Conservation (phyloP, 306 rosid species). For the Quercus bicolor region DNA sequence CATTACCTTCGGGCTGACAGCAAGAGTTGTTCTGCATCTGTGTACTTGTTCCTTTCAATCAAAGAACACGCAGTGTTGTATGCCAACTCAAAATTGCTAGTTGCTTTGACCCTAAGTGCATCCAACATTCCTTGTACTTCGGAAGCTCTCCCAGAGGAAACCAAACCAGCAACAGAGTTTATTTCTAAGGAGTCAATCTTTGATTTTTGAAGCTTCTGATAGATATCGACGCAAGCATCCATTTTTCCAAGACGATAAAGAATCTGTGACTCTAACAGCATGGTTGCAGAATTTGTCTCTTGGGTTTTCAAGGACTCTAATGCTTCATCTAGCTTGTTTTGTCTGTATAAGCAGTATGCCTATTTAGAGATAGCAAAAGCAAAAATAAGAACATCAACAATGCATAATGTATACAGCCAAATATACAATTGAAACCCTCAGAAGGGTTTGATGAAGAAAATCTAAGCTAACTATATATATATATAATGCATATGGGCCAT, state of each 20-base stretch:
- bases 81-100: conserved; percentile 91
- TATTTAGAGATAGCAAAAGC: conserved; percentile 34
- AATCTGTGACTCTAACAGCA: conserved; percentile 87
- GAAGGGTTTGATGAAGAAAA: conserved; percentile 13
- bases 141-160: conserved; percentile 79
- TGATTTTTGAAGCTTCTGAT: conserved; percentile 79
- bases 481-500: background rate
- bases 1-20: conserved; percentile 78
- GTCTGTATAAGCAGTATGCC: conserved; percentile 98
- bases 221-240: conserved; percentile 89
- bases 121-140: conserved; percentile 81
- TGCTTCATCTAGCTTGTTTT: conserved; percentile 86
- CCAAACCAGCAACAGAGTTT: conserved; percentile 74
- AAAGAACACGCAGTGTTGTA: conserved; percentile 87
- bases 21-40: conserved; percentile 90
- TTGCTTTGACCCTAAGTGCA: conserved; percentile 66
- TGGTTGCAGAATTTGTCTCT: conserved; percentile 53
- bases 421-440: background rate
- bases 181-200: conserved; percentile 78
- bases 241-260: conserved; percentile 81
- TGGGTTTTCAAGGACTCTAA: conserved; percentile 54
- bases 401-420: background rate
- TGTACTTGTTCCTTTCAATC: conserved; percentile 59
- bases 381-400: conserved; percentile 20
- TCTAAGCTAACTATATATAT: background rate